A percentile compares a stretch with the other conserved stretches of the same genome.
phyloP scores from a whole-genome alignment of 2,329 filamentous ascomycete genomes.

The Lasiodiplodia hormozganensis region DNA sequence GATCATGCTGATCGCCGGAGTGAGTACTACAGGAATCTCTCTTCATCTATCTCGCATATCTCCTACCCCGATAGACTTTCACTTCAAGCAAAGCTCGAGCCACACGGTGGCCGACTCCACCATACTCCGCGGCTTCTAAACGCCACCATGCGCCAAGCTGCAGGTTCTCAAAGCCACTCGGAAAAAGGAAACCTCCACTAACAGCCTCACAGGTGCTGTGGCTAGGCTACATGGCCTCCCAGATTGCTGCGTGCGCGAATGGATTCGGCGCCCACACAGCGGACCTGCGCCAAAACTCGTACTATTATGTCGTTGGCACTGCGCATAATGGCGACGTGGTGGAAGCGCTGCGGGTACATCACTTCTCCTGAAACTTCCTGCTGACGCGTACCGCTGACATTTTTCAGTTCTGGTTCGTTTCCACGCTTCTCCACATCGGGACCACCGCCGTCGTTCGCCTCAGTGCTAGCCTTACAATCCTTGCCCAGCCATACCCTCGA shows the following conservation, averaged over 20 bases:
- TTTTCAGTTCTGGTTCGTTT: constrained; percentile 18
- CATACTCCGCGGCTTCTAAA: constrained; percentile 1
- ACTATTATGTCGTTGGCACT: constrained; percentile 12
- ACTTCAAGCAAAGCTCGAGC: constrained; percentile 13
- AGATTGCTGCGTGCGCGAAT: constrained; percentile 8
- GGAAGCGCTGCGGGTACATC: constrained; percentile 12
- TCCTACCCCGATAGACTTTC: constrained; percentile 1
- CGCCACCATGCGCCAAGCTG: background rate
- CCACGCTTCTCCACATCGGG: constrained; percentile 14
- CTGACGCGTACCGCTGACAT: background rate
- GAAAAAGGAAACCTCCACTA: background rate
- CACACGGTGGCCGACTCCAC: background rate
- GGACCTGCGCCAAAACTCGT: background rate
- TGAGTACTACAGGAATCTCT: constrained; percentile 4
- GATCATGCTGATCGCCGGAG: constrained; percentile 2
- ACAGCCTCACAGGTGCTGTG: background rate
- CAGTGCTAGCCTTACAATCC: background rate
- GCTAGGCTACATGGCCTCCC: constrained; percentile 12
- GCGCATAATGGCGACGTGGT: constrained; percentile 25
- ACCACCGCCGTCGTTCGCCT: background rate
- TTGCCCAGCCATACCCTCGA: background rate
- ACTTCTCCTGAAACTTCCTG: too few relatives aligned
- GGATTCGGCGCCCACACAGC: constrained; percentile 17
- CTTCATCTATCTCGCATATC: background rate
- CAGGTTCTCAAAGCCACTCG: background rate